Base-by-base conservation (phyloP, 805 yeast genomes). In the Phaffomyces opuntiae region DNA sequence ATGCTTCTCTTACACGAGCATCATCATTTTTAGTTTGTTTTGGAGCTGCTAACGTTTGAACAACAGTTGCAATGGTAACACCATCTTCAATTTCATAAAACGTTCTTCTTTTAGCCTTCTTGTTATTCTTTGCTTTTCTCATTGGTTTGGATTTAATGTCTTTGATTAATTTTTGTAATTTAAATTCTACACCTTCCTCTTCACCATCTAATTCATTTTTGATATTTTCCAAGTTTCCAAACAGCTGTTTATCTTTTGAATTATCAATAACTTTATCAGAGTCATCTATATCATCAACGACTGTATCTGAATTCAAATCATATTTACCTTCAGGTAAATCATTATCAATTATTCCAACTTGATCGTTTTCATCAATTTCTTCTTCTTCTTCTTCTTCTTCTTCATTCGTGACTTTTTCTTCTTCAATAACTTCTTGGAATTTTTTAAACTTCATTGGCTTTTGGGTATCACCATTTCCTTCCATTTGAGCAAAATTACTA, bases 11-110 rank as follows among this genome's bases (percentile, higher is more conserved):
- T 21, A 61, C 47, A 19, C 36, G 34, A 11, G 38, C 69, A 43
- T 56, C 60, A 5, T 66, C 66, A 27, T 64, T 60, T 38, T 64
- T 56, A 38, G 73, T 70, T n/a, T 52, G 53, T 33, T 50, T 53
- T 16, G 57, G 61, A 16, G 41, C 57, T 21, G 50, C 49, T 9
- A 35, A 29, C 9, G 62, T 64, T 41, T 59, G 64, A 3, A 61
- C 57, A 11, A 51, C 54, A 13, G 62, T 57, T 6, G 51, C 62
- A 14, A 53, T 48, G 9, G 61, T 57, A 33, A 19, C 43, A 40
- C 60, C 63, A 17, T 55, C 66, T 36, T 58, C 61, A 36, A 50
- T 45, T 40, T 52, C 63, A 36, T 54, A 60, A 12, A 58, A 50
- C 8, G 59, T 55, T 42, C 56, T 63, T 14, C 53, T 54, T 19